Base-by-base conservation (phyloP, 805 yeast species). In the Ascoidea asiatica region DNA sequence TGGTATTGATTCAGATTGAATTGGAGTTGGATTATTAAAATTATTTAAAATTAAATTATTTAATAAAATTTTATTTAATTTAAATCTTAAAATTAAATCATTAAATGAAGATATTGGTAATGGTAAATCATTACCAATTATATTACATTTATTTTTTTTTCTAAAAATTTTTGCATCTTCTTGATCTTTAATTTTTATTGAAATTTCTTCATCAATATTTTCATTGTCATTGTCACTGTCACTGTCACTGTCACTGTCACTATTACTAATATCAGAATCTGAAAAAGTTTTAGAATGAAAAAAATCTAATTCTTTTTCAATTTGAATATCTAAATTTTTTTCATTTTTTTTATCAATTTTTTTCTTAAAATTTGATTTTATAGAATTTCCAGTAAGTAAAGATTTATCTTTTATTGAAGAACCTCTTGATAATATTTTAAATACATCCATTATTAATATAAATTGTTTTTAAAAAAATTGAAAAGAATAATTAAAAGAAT, bases 381-480 rank as follows among this genome's bases (percentile, higher is more conserved):
- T 23, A 23, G 33, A 7, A 23, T 11, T 23, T 23, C 33, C 33
- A 7, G 33, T 23, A n/a, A n/a, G n/a, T n/a, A n/a, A n/a, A n/a
- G n/a, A n/a, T 20, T 73, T 64, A 58, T 78, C 77, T 57, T 78
- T 79, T 43, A 90, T 65, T 11, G 79, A 71, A 0, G 97, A 95
- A 19, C 97, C 97, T 56, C 97, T 69, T 0, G 88, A 69, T 36
- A 90, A 70, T 2, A 92, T 79, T 54, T 85, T 70, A 60, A 90
- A 92, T 48, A 90, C 81, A 65, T 90, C 98, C 96, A 88, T 88
- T 22, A n/a, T n/a, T n/a, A n/a, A n/a, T n/a, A n/a, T n/a, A n/a
- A n/a, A n/a, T n/a, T n/a, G n/a, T n/a, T n/a, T n/a, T n/a, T n/a
- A n/a, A n/a, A n/a, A n/a, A n/a, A n/a, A n/a, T n/a, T n/a, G n/a